phyloP scores from a whole-genome alignment of 208 protist genomes.

The Wallacemonas collosoma region DNA sequence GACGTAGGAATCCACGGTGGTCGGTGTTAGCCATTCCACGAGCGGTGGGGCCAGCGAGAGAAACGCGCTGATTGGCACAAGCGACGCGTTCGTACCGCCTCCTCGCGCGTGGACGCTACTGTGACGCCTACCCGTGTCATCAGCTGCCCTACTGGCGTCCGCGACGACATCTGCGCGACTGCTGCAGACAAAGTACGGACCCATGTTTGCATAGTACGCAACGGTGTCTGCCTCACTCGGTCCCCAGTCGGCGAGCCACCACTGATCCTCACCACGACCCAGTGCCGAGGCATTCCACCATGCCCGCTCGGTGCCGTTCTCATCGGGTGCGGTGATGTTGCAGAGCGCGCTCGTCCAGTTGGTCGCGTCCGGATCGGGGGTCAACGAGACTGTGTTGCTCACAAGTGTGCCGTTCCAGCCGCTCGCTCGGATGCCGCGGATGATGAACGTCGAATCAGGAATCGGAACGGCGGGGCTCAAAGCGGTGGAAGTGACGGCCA shows the following conservation, averaged over 20 bases:
- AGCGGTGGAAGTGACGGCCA: slow-evolving; percentile 7
- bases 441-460: slow-evolving; percentile 9
- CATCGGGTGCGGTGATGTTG: neutral
- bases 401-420: slow-evolving; percentile 5
- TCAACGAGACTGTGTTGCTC: neutral
- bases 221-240: neutral
- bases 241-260: neutral
- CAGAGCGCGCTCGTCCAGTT: slow-evolving; percentile 10
- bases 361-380: neutral
- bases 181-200: slow-evolving; percentile 14
- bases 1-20: slow-evolving; percentile 8
- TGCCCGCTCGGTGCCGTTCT: neutral
- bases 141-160: neutral
- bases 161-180: neutral
- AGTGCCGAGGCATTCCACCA: slow-evolving; percentile 1
- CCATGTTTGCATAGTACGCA: slow-evolving; percentile 7
- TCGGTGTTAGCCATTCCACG: slow-evolving; percentile 10
- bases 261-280: neutral
- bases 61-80: slow-evolving; percentile 12
- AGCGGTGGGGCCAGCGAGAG: slow-evolving; percentile 20
- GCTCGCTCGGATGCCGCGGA: neutral
- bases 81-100: neutral
- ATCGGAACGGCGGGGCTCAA: neutral
- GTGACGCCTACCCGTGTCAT: neutral
- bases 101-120: neutral